These are phyloP conservation scores for Alnus rubra DNA, from an alignment of 306 rosid species.

Conservation along the genomic window DNA sequence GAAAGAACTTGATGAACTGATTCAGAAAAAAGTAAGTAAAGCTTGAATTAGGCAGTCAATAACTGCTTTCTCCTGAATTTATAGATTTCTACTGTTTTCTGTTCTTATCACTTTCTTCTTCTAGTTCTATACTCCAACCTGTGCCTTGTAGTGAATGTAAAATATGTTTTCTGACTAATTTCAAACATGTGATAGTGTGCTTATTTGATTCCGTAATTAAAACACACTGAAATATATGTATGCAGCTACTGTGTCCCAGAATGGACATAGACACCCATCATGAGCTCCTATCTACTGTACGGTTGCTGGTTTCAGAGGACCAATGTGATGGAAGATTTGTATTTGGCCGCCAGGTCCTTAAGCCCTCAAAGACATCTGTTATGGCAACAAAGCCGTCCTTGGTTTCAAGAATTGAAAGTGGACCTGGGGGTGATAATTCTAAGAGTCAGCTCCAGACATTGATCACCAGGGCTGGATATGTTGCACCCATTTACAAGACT, in stretches of 20 bases:
- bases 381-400: conserved; percentile 42
- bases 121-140: neutral
- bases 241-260: conserved; percentile 75
- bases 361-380: conserved; percentile 44
- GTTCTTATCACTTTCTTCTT: conserved; percentile 22
- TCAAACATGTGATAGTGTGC: neutral
- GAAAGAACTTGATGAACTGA: conserved; percentile 74
- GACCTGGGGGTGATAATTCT: conserved; percentile 98
- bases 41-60: neutral
- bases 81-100: conserved; percentile 7
- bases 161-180: conserved; percentile 14
- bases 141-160: neutral
- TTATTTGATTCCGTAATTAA: conserved; percentile 2
- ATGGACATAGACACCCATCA: conserved; percentile 59
- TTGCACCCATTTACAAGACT: conserved; percentile 72
- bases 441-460: conserved; percentile 95
- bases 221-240: conserved; percentile 9
- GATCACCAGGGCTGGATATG: conserved; percentile 84
- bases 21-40: conserved; percentile 77
- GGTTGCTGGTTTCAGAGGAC: conserved; percentile 64
- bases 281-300: conserved; percentile 75
- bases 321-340: conserved; percentile 70
- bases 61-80: neutral
- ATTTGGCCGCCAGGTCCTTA: conserved; percentile 60
- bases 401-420: conserved; percentile 86